Conservation (phyloP, 2,329 filamentous ascomycete species). For the Golovinomyces cichoracearum region DNA sequence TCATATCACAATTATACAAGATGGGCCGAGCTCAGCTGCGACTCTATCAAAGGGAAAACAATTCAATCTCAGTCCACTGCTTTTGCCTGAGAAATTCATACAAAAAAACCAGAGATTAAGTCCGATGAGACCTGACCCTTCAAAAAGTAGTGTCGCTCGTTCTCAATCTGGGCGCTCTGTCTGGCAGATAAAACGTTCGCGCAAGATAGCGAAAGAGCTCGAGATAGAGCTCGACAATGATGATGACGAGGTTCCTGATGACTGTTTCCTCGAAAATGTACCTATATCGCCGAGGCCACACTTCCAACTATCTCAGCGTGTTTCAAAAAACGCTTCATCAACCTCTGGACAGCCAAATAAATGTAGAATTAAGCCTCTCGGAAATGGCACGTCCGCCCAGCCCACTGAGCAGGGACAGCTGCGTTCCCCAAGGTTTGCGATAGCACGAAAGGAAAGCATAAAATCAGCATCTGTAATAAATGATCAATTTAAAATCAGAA, state of each 20-base stretch:
- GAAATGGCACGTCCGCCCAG: constrained; percentile 37
- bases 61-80: neutral
- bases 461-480: constrained; percentile 30
- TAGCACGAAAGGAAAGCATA: constrained; percentile 6
- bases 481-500: constrained; percentile 25
- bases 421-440: constrained; percentile 20
- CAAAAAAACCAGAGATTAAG: constrained; percentile 13
- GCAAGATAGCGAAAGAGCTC: constrained; percentile 43
- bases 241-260: constrained; percentile 56
- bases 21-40: too few relatives aligned
- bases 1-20: too few relatives aligned
- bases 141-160: neutral
- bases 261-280: constrained; percentile 55
- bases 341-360: constrained; percentile 12
- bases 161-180: constrained; percentile 19
- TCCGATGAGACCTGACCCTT: constrained; percentile 3
- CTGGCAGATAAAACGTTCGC: constrained; percentile 40
- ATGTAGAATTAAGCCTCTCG: constrained; percentile 15
- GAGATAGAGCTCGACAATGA: constrained; percentile 56
- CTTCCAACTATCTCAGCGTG: constrained; percentile 19
- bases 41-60: neutral
- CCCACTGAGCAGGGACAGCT: constrained; percentile 33
- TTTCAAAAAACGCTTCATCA: constrained; percentile 23
- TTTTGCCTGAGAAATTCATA: neutral
- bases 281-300: constrained; percentile 42